phyloP scores from a whole-genome alignment of 805 yeast species.

The Maudiozyma serrabonitensis region DNA sequence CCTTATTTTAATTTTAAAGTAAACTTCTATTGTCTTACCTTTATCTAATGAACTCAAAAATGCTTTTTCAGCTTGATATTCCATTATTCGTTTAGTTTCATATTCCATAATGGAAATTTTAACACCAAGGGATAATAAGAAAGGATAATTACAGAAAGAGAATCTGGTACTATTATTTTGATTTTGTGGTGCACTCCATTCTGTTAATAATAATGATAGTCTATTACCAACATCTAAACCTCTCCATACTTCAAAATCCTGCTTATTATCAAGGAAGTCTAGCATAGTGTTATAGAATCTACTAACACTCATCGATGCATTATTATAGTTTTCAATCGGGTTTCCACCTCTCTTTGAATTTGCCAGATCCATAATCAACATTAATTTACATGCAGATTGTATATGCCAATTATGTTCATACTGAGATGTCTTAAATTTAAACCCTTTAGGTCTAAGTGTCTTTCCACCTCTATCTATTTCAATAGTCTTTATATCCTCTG shows the following conservation, averaged over 20 bases:
- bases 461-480: conserved; percentile 1
- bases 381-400: conserved; percentile 50
- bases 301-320: conserved; percentile 30
- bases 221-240: conserved; percentile 3
- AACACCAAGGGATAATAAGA: conserved; percentile 68
- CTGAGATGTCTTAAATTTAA: conserved; percentile 26
- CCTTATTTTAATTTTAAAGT: conserved; percentile 59
- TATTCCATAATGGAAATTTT: conserved; percentile 74
- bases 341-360: conserved; percentile 25
- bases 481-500: conserved; percentile 1
- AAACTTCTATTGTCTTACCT: conserved; percentile 52
- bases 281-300: conserved; percentile 61
- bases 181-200: conserved; percentile 1
- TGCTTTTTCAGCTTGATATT: conserved; percentile 80
- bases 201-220: not conserved
- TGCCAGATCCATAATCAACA: conserved; percentile 47
- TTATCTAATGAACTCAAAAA: conserved; percentile 65
- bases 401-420: conserved; percentile 82
- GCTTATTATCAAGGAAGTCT: conserved; percentile 65
- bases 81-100: conserved; percentile 76
- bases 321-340: conserved; percentile 10
- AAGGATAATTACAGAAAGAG: conserved; percentile 75
- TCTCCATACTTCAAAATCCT: conserved; percentile 77
- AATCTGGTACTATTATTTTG: conserved; percentile 8
- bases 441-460: not conserved